phyloP scores from a whole-genome alignment of 257 asterid genomes.

The Solanum pinnatisectum region DNA sequence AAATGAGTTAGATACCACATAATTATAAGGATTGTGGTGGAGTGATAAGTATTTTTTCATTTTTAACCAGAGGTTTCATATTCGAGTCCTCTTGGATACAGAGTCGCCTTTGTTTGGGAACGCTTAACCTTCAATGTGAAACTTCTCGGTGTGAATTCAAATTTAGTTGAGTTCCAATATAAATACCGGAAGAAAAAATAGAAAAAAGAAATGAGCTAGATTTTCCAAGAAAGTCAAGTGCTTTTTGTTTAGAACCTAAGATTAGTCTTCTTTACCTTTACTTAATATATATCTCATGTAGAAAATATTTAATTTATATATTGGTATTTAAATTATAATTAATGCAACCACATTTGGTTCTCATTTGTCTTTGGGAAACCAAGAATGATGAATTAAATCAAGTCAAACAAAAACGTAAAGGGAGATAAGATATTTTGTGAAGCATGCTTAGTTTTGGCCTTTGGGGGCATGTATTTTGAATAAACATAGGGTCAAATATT shows the following conservation, averaged over 20 bases:
- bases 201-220: background rate
- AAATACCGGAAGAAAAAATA: too few species aligned
- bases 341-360: background rate
- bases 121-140: too few species aligned
- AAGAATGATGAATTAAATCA: too few species aligned
- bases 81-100: background rate
- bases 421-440: background rate
- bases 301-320: background rate
- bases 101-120: too few species aligned
- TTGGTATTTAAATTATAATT: background rate
- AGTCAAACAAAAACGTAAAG: background rate
- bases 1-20: too few species aligned
- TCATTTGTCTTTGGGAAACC: background rate
- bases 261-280: background rate
- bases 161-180: too few species aligned
- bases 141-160: too few species aligned
- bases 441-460: background rate
- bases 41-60: too few species aligned
- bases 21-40: too few species aligned
- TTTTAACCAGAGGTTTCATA: background rate
- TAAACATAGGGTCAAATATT: background rate
- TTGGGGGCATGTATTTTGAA: background rate
- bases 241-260: background rate
- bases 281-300: background rate
- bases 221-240: background rate